Percentiles rank a stretch among this genome's conserved stretches.
phyloP scores from a whole-genome alignment of 768 basidiomycete genomes.

The Chalciporus pseudorubinellus region DNA sequence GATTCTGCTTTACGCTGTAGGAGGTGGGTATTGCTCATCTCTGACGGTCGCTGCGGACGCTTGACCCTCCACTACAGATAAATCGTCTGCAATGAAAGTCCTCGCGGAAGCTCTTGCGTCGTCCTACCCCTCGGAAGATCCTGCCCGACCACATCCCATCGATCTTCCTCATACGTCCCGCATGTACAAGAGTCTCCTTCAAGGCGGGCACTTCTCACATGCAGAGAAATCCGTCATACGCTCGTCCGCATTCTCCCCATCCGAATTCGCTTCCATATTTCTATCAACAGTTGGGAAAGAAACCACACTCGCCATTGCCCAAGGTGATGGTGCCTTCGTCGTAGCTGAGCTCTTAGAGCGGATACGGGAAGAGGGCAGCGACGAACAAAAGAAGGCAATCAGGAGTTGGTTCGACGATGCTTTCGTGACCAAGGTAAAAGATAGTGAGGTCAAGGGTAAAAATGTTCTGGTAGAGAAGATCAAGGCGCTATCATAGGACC shows the following conservation, averaged over 20 bases:
- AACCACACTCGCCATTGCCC: constrained; percentile 51
- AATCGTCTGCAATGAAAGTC: constrained; percentile 55
- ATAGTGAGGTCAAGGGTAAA: constrained; percentile 65
- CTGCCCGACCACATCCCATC: constrained; percentile 58
- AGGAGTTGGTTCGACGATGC: constrained; percentile 58
- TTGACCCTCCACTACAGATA: constrained; percentile 50
- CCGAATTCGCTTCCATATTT: constrained; percentile 58
- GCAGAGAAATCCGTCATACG: constrained; percentile 52
- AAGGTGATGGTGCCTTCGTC: constrained; percentile 68
- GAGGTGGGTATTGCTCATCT: constrained; percentile 51
- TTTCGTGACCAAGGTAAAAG: constrained; percentile 47
- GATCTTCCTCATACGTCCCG: constrained; percentile 82
- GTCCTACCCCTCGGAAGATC: constrained; percentile 55
- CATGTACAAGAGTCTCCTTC: constrained; percentile 84
- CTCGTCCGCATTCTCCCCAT: constrained; percentile 53
- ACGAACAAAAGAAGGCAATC: constrained; percentile 42
- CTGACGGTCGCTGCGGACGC: background rate
- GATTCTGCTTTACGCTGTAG: constrained; percentile 81
- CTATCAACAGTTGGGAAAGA: constrained; percentile 53
- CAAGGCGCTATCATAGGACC: constrained; percentile 29
- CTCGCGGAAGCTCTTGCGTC: constrained; percentile 57
- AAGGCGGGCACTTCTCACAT: constrained; percentile 86
- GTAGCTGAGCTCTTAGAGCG: constrained; percentile 71
- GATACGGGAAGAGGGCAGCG: constrained; percentile 41
- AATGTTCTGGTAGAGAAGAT: constrained; percentile 64